Conservation (phyloP, 495 filamentous ascomycete species). For the Aspergillus affinis region DNA sequence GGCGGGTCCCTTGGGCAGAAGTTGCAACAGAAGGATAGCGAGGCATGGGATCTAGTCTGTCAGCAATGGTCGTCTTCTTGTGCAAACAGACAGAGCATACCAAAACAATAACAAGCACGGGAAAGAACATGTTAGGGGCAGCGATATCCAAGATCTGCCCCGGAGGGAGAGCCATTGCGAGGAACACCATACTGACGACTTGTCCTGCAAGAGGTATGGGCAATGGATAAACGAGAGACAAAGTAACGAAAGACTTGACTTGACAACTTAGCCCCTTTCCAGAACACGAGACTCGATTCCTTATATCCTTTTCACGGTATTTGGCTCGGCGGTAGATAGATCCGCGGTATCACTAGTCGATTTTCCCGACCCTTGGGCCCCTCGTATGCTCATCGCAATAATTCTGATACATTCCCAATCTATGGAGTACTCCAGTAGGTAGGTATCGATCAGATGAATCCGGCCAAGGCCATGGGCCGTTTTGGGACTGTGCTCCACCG, state of each 20-base stretch:
- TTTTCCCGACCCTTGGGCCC: not conserved
- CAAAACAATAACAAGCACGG: constrained; percentile 15
- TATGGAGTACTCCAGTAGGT: too few relatives aligned
- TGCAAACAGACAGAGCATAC: constrained; percentile 9
- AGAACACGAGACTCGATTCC: not conserved
- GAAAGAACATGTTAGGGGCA: constrained; percentile 11
- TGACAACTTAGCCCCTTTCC: not conserved
- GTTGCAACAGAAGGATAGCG: constrained; percentile 16
- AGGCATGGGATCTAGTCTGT: constrained; percentile 18
- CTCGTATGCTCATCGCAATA: too few relatives aligned
- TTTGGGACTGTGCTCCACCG: not conserved
- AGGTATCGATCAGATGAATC: not conserved
- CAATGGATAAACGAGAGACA: not conserved
- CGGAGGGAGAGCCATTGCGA: constrained; percentile 19
- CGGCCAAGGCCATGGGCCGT: not conserved
- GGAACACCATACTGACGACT: constrained; percentile 15
- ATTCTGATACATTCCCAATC: not conserved
- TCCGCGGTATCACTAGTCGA: not conserved
- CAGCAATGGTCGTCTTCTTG: not conserved
- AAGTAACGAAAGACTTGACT: too few relatives aligned
- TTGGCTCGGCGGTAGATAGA: not conserved
- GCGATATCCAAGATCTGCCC: constrained; percentile 12
- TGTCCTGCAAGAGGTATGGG: not conserved
- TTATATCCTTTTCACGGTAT: not conserved
- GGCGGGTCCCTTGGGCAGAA: constrained; percentile 17